These are phyloP conservation scores for Rosa hybrid DNA, from an alignment of 331 rosid genomes.

Conservation along the genomic window DNA sequence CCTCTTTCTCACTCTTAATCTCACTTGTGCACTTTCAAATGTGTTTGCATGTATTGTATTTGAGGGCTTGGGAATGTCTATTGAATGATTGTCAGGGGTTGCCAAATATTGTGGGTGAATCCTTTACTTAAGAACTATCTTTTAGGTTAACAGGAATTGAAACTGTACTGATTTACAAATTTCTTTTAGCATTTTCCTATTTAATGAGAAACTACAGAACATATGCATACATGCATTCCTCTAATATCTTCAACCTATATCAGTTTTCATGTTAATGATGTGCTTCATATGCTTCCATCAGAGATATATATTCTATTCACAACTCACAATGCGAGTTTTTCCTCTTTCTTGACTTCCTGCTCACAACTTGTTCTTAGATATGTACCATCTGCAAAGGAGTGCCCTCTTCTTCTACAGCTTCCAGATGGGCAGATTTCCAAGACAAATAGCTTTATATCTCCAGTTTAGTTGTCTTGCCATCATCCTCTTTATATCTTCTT, in stretches of 20 bases:
- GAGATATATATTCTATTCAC: background rate
- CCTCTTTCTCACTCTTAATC: background rate
- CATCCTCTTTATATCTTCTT: conserved; percentile 15
- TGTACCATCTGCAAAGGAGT: conserved; percentile 77
- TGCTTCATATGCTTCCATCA: conserved; percentile 20
- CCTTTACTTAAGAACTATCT: background rate
- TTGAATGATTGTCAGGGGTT: background rate
- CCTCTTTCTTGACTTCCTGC: conserved; percentile 17
- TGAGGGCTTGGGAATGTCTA: background rate
- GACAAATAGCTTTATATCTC: conserved; percentile 94
- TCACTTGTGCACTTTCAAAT: background rate
- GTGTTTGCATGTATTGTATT: background rate
- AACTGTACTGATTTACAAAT: background rate
- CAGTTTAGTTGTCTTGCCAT: conserved; percentile 59
- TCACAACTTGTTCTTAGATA: conserved; percentile 53
- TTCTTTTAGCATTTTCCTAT: background rate
- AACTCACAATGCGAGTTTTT: conserved; percentile 18
- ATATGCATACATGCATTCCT: background rate
- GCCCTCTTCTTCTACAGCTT: conserved; percentile 87
- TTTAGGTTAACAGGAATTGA: background rate
- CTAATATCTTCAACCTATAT: background rate
- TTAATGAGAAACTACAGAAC: background rate
- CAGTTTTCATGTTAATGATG: background rate
- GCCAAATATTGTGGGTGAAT: background rate
- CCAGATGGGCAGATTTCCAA: conserved; percentile 77